These are phyloP conservation scores for Aurantiochytrium sp. DNA, from an alignment of 108 stramenopile genomes.

Conservation along the genomic window DNA sequence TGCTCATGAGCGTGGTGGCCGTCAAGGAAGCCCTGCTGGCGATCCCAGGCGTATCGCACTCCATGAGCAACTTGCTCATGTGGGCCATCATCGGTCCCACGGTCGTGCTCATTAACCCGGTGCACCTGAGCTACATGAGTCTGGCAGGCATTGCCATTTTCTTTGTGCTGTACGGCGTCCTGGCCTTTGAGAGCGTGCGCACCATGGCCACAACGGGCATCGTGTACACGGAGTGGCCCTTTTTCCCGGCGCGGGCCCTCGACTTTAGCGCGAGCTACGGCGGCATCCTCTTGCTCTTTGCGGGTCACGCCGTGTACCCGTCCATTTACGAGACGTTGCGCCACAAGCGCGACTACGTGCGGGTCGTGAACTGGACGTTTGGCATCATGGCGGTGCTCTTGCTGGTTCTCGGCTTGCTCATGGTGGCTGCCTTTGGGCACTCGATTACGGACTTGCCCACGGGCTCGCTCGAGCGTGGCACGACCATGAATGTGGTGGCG, in stretches of 20 bases:
- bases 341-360: background rate
- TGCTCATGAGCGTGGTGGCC: background rate
- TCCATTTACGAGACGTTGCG: background rate
- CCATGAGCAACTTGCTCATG: background rate
- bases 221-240: background rate
- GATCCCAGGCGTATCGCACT: background rate
- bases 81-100: background rate
- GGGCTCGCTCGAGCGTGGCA: background rate
- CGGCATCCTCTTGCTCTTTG: background rate
- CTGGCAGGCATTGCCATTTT: background rate
- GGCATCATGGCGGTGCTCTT: background rate
- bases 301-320: background rate
- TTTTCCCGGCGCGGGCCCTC: background rate
- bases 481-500: background rate
- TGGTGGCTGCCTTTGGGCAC: background rate
- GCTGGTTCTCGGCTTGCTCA: background rate
- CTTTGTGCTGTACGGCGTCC: background rate
- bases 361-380: conserved; percentile 9
- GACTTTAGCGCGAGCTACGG: background rate
- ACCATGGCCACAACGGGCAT: background rate
- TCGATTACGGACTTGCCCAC: background rate
- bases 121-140: background rate
- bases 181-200: background rate
- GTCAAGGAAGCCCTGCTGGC: background rate
- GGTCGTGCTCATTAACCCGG: background rate